These are phyloP conservation scores for Hysterangium stoloniferum DNA, from an alignment of 768 basidiomycete species.

Conservation along the genomic window DNA sequence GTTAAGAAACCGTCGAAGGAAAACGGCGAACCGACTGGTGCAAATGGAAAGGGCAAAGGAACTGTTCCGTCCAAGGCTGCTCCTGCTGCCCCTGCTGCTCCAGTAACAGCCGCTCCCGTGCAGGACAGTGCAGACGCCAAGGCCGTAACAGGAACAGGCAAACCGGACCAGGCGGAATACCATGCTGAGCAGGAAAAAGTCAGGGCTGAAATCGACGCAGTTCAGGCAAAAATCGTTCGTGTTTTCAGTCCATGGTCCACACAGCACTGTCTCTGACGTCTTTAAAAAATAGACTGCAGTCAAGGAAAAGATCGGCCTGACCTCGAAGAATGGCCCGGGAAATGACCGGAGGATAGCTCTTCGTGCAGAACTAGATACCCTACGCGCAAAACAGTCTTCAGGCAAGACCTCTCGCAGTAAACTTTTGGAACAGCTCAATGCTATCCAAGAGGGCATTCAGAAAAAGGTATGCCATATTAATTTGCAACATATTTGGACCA, in stretches of 20 bases:
- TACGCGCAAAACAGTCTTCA: constrained; percentile 72
- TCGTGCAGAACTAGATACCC: constrained; percentile 69
- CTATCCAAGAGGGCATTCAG: constrained; percentile 65
- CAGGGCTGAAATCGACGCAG: constrained; percentile 73
- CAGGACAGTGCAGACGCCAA: constrained; percentile 14
- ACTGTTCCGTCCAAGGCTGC: constrained; percentile 37
- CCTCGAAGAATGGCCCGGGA: constrained; percentile 50
- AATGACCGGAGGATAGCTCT: constrained; percentile 69
- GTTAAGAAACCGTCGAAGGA: constrained; percentile 13
- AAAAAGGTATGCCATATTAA: constrained; percentile 55
- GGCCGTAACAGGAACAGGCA: constrained; percentile 35
- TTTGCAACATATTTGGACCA: background rate
- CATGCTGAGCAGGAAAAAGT: constrained; percentile 80
- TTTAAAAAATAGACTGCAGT: constrained; percentile 52
- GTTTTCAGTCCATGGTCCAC: constrained; percentile 5
- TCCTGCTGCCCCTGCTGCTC: constrained; percentile 29
- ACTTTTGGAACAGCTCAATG: constrained; percentile 70
- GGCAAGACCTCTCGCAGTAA: constrained; percentile 66
- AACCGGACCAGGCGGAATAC: constrained; percentile 79
- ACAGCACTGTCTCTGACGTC: constrained; percentile 1
- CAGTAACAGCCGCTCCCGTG: constrained; percentile 22
- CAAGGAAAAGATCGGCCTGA: constrained; percentile 66
- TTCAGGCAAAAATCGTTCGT: constrained; percentile 77
- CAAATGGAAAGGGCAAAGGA: constrained; percentile 10
- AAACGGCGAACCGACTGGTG: constrained; percentile 5